Evolutionary conservation across 2,329 filamentous ascomycete genomes (phyloP).

Genomic region (Pestalotiopsis sp.): DNA sequence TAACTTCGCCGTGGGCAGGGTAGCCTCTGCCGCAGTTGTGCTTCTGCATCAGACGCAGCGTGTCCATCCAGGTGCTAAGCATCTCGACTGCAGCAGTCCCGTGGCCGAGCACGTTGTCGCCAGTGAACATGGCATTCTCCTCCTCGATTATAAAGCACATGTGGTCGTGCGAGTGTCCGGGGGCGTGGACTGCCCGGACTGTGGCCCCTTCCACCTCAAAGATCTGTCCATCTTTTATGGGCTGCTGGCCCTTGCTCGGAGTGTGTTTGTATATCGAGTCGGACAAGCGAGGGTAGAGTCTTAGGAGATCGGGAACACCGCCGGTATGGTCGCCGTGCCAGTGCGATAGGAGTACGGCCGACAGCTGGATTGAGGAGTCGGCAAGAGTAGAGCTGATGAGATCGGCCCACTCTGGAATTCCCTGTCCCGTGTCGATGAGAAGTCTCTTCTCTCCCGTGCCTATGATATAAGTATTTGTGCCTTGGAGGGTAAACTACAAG

Average conservation of each 20-base stretch:
- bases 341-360: slow-evolving; percentile 76
- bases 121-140: slow-evolving; percentile 81
- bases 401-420: slow-evolving; percentile 59
- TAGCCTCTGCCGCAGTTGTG: slow-evolving; percentile 70
- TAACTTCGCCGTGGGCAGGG: slow-evolving; percentile 80
- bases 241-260: slow-evolving; percentile 50
- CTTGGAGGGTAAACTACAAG: slow-evolving; percentile 53
- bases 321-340: slow-evolving; percentile 87
- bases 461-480: slow-evolving; percentile 78
- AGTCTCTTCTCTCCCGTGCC: slow-evolving; percentile 64
- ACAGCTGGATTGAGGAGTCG: slow-evolving; percentile 32
- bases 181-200: slow-evolving; percentile 38
- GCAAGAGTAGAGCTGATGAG: slow-evolving; percentile 35
- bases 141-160: slow-evolving; percentile 76
- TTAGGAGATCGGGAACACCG: slow-evolving; percentile 71
- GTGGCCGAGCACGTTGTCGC: slow-evolving; percentile 83
- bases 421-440: slow-evolving; percentile 75
- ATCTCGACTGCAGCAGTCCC: slow-evolving; percentile 84
- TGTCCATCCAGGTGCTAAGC: slow-evolving; percentile 66
- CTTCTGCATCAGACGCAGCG: slow-evolving; percentile 66
- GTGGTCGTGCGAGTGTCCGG: slow-evolving; percentile 78
- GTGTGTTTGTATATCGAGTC: slow-evolving; percentile 65
- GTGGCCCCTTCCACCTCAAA: slow-evolving; percentile 48
- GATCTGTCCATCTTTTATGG: slow-evolving; percentile 55
- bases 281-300: slow-evolving; percentile 58